phyloP scores from a whole-genome alignment of 1,139 yeast genomes.

The Debaryomyces robertsiae region DNA sequence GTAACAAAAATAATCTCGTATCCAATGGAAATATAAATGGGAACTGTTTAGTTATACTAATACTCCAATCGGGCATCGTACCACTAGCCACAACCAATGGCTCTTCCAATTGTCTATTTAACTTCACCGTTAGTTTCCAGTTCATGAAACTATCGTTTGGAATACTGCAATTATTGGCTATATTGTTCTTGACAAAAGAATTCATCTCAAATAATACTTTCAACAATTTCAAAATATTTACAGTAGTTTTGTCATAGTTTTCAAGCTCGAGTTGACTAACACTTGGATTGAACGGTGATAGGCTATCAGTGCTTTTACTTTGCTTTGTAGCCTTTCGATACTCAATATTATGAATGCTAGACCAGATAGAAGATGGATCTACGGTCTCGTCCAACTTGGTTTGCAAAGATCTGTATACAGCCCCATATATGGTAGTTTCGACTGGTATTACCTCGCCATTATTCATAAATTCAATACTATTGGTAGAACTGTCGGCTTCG shows the following conservation, averaged over 20 bases:
- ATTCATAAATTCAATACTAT: constrained; percentile 60
- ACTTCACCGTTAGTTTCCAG: constrained; percentile 82
- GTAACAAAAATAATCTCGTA: constrained; percentile 74
- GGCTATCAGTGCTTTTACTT: constrained; percentile 18
- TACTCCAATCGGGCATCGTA: constrained; percentile 83
- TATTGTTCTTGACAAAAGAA: constrained; percentile 29
- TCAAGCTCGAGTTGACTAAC: constrained; percentile 37
- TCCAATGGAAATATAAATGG: constrained; percentile 88
- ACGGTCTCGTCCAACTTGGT: constrained; percentile 40
- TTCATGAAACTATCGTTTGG: constrained; percentile 61
- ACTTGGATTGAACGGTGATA: constrained; percentile 17
- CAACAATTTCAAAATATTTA: constrained; percentile 57
- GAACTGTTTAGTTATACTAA: constrained; percentile 67
- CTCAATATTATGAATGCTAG: constrained; percentile 52
- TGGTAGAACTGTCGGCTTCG: constrained; percentile 6
- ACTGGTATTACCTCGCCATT: constrained; percentile 64
- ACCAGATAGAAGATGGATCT: constrained; percentile 60
- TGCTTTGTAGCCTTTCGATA: constrained; percentile 44
- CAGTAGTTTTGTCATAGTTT: constrained; percentile 46
- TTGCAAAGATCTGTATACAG: constrained; percentile 60
- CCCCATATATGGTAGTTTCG: constrained; percentile 81
- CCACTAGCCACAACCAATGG: constrained; percentile 89
- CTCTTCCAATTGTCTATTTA: constrained; percentile 87
- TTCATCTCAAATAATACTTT: constrained; percentile 56
- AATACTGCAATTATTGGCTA: constrained; percentile 22